phyloP scores from a whole-genome alignment of 495 filamentous ascomycete species.

The Podospora bellae-mahoneyi region DNA sequence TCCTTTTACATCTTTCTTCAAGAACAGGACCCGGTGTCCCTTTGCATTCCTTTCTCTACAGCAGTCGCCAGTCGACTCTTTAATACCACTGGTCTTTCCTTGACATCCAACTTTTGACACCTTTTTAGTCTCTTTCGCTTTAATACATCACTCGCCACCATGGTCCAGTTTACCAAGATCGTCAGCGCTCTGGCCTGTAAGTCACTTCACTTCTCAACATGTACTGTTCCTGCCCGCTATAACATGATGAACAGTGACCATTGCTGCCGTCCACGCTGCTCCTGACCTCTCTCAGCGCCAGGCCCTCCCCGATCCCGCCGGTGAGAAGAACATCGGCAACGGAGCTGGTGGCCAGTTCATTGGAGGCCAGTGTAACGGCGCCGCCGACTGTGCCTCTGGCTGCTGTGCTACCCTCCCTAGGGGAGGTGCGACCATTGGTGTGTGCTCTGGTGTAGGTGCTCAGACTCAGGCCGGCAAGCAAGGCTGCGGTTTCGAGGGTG shows the following conservation, averaged over 20 bases:
- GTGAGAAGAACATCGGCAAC: slow-evolving; percentile 41
- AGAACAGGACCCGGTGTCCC: slow-evolving; percentile 17
- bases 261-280: slow-evolving; percentile 54
- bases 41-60: slow-evolving; percentile 7
- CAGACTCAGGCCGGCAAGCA: slow-evolving; percentile 33
- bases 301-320: slow-evolving; percentile 29
- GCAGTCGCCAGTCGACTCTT: neutral
- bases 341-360: slow-evolving; percentile 43
- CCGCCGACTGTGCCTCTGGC: slow-evolving; percentile 39
- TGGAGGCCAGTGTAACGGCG: slow-evolving; percentile 41
- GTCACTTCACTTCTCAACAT: neutral
- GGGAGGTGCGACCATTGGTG: slow-evolving; percentile 32
- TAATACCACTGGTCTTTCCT: neutral
- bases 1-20: slow-evolving; percentile 11
- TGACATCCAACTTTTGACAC: neutral
- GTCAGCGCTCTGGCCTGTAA: slow-evolving; percentile 24
- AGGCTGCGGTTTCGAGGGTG: slow-evolving; percentile 30
- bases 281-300: slow-evolving; percentile 51
- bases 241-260: slow-evolving; percentile 34
- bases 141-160: slow-evolving; percentile 13
- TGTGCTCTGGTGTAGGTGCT: slow-evolving; percentile 34
- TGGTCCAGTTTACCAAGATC: slow-evolving; percentile 27
- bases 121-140: neutral
- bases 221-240: neutral
- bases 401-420: slow-evolving; percentile 37